Base-by-base conservation (phyloP, 495 filamentous ascomycete genomes). In the Xeromyces bisporus region DNA sequence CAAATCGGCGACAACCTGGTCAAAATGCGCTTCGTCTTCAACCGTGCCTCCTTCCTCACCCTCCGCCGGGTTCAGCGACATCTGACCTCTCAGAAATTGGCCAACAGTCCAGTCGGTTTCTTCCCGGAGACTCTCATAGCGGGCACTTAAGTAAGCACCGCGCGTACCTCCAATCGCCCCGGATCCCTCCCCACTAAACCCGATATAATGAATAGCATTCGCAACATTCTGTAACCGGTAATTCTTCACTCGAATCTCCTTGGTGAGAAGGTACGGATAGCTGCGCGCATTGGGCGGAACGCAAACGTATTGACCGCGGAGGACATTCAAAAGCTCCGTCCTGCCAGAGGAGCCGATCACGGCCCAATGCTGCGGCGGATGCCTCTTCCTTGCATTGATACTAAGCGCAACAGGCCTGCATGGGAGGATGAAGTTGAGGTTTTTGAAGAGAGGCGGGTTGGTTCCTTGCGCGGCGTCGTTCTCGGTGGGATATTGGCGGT, bases 51-150 rank as follows among this genome's bases (percentile, higher is more conserved):
- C 44, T 15, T 73, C 58, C 15, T 64, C 50, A 2, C 60, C 62
- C 33, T 77, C 72, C 7, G 59, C 40, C 9, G 74, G 69, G 39
- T 94, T 92, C 29, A 92, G 56, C 18, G 80, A 66, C 3, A 69
- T 87, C 40, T 84, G 73, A 0, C 82, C 81, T 8, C 64, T 64
- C 16, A 97, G 55, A 46, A 76, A 96, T 43, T 89, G 75, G 29
- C 58, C 43, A 1, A 97, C 67, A 13, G 78, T 78, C 52, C 85
- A 86, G 50, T 96, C 89, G 6, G 78, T 85, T 30, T 71, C 79
- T 47, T 93, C 87, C 12, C 82, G 62, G 28, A 73, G 54, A 33
- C 78, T 84, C 60, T 97, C 89, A 55, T 97, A 97, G n/a, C 89
- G 66, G 8, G 84, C 82, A 40, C 80, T 83, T 20, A 96, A 53